Conservation (phyloP, 2,329 filamentous ascomycete genomes). For the Colletotrichum echinochloae region DNA sequence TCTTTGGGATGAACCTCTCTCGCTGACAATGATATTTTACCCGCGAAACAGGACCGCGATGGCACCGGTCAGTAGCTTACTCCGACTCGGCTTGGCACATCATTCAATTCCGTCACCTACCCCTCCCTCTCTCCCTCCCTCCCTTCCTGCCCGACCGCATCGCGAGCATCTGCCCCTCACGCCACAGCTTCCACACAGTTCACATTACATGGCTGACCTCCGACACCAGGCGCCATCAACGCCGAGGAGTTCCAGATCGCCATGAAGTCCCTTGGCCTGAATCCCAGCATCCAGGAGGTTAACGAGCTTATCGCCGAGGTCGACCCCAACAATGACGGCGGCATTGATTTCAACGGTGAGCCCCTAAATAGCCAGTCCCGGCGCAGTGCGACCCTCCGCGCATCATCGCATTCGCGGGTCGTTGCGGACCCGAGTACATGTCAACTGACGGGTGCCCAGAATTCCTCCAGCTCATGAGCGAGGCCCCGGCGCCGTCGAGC, state of each 20-base stretch:
- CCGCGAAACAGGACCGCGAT: constrained; percentile 39
- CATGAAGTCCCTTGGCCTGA: constrained; percentile 42
- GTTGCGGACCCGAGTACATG: neutral
- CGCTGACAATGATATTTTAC: constrained; percentile 29
- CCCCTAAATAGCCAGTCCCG: neutral
- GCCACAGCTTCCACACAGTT: neutral
- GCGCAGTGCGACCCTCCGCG: neutral
- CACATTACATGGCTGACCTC: constrained; percentile 18
- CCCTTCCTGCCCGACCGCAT: neutral
- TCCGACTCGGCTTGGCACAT: neutral
- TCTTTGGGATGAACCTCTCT: constrained; percentile 35
- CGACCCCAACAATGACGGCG: constrained; percentile 41
- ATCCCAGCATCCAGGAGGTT: constrained; percentile 41
- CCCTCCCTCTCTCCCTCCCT: neutral
- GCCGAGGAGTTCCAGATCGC: constrained; percentile 41
- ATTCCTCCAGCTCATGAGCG: constrained; percentile 42
- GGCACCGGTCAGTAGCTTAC: constrained; percentile 38
- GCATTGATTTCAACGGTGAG: constrained; percentile 40
- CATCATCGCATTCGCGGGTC: neutral
- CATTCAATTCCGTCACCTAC: neutral
- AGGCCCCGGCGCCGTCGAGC: constrained; percentile 38
- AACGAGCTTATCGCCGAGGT: constrained; percentile 42
- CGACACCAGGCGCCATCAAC: constrained; percentile 38
- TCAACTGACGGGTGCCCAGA: constrained; percentile 27
- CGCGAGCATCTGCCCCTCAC: neutral